phyloP scores from a whole-genome alignment of 179 eudicot genomes.

The Actinidia arguta region DNA sequence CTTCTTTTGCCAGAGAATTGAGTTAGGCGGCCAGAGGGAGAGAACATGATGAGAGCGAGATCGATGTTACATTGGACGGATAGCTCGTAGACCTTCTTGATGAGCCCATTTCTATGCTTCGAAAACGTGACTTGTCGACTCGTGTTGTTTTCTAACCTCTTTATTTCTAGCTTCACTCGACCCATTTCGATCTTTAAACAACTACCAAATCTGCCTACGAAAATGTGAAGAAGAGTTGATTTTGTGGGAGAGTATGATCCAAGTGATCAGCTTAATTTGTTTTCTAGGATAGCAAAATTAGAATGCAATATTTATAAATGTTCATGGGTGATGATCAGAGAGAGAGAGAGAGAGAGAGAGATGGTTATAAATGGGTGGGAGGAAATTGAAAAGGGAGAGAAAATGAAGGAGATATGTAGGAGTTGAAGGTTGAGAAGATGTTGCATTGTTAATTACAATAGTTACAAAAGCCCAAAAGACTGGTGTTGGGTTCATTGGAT shows the following conservation, averaged over 20 bases:
- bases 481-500: too few relatives aligned
- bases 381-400: neutral
- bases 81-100: constrained; percentile 59
- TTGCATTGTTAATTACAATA: too few relatives aligned
- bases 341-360: neutral
- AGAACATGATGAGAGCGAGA: constrained; percentile 72
- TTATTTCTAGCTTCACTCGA: constrained; percentile 49
- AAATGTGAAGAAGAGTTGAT: neutral
- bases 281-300: neutral
- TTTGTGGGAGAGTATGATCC: neutral
- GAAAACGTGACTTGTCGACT: constrained; percentile 79
- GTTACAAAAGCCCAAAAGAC: too few relatives aligned
- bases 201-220: neutral
- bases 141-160: constrained; percentile 63
- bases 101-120: constrained; percentile 42
- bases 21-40: constrained; percentile 73
- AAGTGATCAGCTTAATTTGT: neutral
- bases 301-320: neutral
- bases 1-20: constrained; percentile 72
- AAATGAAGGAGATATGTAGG: neutral
- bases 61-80: constrained; percentile 55
- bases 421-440: too few relatives aligned
- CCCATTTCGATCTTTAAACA: too few relatives aligned
- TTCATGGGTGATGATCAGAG: neutral
- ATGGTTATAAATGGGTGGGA: too few relatives aligned